These are phyloP conservation scores for Saccharomyces hybrid DNA, from an alignment of 1,139 yeast genomes.

Conservation along the genomic window DNA sequence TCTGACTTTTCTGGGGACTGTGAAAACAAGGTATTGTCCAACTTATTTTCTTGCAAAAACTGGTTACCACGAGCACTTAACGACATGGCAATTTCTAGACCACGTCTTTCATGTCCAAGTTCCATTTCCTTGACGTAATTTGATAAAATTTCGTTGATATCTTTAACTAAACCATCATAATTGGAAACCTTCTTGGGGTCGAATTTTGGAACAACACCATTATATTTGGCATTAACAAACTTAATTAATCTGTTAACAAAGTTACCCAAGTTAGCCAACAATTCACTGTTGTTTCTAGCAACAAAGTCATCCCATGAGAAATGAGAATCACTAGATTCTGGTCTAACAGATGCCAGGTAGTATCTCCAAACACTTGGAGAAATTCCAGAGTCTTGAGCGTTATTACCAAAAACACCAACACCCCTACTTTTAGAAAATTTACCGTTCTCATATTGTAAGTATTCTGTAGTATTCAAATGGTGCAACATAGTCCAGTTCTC, in stretches of 20 bases:
- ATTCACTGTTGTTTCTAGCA: slow-evolving; percentile 83
- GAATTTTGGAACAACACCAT: slow-evolving; percentile 74
- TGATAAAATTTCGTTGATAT: slow-evolving; percentile 52
- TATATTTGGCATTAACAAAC: slow-evolving; percentile 83
- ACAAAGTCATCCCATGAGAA: slow-evolving; percentile 97
- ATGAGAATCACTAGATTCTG: slow-evolving; percentile 92
- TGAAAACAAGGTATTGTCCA: slow-evolving; percentile 77
- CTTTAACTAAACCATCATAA: slow-evolving; percentile 45
- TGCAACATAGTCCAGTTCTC: slow-evolving; percentile 88
- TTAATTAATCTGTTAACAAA: slow-evolving; percentile 90
- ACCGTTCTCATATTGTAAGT: slow-evolving; percentile 94
- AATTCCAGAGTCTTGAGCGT: slow-evolving; percentile 87
- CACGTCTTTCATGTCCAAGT: slow-evolving; percentile 72
- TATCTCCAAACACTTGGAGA: slow-evolving; percentile 96
- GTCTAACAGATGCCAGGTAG: slow-evolving; percentile 85
- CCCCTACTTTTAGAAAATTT: slow-evolving; percentile 95
- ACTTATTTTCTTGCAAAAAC: slow-evolving; percentile 90
- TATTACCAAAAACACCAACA: slow-evolving; percentile 95
- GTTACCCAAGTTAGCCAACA: slow-evolving; percentile 93
- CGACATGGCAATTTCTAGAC: slow-evolving; percentile 85
- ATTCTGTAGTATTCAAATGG: slow-evolving; percentile 90
- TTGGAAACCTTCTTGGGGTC: slow-evolving; percentile 40
- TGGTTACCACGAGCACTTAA: slow-evolving; percentile 88
- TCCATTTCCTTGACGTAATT: slow-evolving; percentile 70
- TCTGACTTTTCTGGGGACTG: slow-evolving; percentile 75